Evolutionary conservation across 2,329 filamentous ascomycete species (phyloP), one percentile per base, ranked within the genome.

Genomic region (Pezicula rhizophila): DNA sequence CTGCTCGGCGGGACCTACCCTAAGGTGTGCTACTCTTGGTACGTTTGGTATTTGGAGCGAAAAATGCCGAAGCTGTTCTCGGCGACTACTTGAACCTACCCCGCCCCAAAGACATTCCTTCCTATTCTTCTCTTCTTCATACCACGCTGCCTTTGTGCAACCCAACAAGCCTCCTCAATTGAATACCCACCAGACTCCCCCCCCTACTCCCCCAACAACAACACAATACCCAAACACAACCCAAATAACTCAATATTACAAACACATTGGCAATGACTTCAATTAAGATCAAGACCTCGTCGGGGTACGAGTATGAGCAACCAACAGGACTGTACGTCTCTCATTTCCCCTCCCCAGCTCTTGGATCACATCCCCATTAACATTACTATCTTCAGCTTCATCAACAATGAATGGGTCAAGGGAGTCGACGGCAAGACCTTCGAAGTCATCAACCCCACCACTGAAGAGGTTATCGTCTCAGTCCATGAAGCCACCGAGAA

Each of bases 381-480:
- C 26, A 47, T 45, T 52, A 1, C 23, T 7, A 5, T 23, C 23
- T n/a, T n/a, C 39, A 66, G 64, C 38, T 66, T 89, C 79, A 93
- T 95, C 79, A 91, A 93, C 80, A 91, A 92, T 70, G 86, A 96
- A 71, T 96, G 85, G 73, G 81, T 95, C 57, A 82, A 86, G 69
- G 78, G 82, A 66, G 83, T 86, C 55, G 88, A 95, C 61, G 90
- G 90, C 74, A 85, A 89, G 79, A 90, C 85, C 59, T 93, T 96
- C 65, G 89, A 96, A 72, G 87, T 90, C 69, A 85, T 93, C 77
- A 95, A 95, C 79, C 90, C 90, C 52, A 65, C 85, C 56, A 89
- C 81, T 57, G 91, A 96, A 70, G 83, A 90, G 70, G 81, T 89
- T 64, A 95, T 95, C 74, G 80, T 77, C 76, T 84, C 83, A 48